Base-by-base conservation (phyloP, 169 alveolate genomes). In the Plasmodium vivax region DNA sequence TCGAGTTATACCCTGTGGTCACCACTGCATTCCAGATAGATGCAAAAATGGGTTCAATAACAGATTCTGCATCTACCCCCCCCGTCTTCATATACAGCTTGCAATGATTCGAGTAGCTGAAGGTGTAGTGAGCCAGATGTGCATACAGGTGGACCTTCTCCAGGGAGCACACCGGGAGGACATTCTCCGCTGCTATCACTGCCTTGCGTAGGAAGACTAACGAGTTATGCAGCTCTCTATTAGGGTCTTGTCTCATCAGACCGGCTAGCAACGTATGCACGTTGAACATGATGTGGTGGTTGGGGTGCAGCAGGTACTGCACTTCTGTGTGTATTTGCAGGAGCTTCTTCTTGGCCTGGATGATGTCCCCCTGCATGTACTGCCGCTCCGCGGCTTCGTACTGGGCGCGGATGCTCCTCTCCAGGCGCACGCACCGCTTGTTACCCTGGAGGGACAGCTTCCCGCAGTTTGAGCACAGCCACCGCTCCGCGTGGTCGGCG, bases 191-290 rank as follows among this genome's bases (percentile, higher is more conserved):
- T 56, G 98, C 96, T 68, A 97, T 82, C 0, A 94, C 72, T 56
- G 98, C 98, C 19, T 96, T 94, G 80, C 97, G 95, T 16, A 97
- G 82, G 84, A 92, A 93, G 27, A 68, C 72, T 58, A 96, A 92
- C 16, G 98, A 95, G 23, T 77, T 94, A 27, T 79, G 95, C 7
- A 96, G 27, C 80, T 96, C 95, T 80, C 96, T 93, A 12, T 97
- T 97, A 41, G 97, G 96, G 68, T 96, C 92, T 73, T 92, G 62
- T 82, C 95, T 95, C 77, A 95, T 91, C 19, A 98, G 84, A 12
- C 99, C 99, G 1, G 98, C 98, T 30, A 97, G 96, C 32, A 97
- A 51, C 12, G 97, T 94, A 71, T 97, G 82, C 1, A 98, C 95
- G 85, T 97, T 97, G 93, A 97, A 98, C 68, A 98, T 56, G 19